phyloP scores from a whole-genome alignment of 106 monocot species.

The Dactylorhiza incarnata region DNA sequence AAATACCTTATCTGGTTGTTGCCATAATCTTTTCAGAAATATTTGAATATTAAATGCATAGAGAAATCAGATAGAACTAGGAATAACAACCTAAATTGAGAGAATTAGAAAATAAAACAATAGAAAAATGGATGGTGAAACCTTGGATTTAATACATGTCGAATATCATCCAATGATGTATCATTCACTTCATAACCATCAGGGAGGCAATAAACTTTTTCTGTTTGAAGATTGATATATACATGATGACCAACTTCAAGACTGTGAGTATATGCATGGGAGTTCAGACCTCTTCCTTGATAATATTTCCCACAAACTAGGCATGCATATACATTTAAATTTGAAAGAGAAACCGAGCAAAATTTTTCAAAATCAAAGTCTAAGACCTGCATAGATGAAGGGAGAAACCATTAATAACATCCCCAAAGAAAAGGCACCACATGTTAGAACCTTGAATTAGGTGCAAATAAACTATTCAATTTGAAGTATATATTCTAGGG shows the following conservation, averaged over 20 bases:
- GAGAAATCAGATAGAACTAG: not conserved
- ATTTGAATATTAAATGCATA: not conserved
- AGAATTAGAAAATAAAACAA: not conserved
- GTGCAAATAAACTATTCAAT: not conserved
- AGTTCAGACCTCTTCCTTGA: constrained; percentile 97
- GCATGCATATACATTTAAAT: constrained; percentile 98
- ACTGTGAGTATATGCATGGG: constrained; percentile 99
- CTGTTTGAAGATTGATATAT: constrained; percentile 94
- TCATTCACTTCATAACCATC: constrained; percentile 99
- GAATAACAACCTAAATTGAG: not conserved
- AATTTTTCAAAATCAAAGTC: constrained; percentile 99
- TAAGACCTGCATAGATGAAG: constrained; percentile 56
- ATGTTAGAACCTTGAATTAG: not conserved
- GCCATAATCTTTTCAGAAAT: not conserved
- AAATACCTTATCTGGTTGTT: not conserved
- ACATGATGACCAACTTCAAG: constrained; percentile 98
- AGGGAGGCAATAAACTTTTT: constrained; percentile 97
- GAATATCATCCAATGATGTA: constrained; percentile 94
- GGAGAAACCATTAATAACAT: not conserved
- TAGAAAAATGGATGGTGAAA: constrained; percentile 19
- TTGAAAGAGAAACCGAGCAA: constrained; percentile 94
- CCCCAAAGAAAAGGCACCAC: not conserved
- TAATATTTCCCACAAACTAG: constrained; percentile 98
- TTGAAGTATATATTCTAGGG: not conserved
- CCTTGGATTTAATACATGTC: constrained; percentile 98